Evolutionary conservation across 164 flowering plant species (phyloP).

Genomic region (Dillenia turbinata): DNA sequence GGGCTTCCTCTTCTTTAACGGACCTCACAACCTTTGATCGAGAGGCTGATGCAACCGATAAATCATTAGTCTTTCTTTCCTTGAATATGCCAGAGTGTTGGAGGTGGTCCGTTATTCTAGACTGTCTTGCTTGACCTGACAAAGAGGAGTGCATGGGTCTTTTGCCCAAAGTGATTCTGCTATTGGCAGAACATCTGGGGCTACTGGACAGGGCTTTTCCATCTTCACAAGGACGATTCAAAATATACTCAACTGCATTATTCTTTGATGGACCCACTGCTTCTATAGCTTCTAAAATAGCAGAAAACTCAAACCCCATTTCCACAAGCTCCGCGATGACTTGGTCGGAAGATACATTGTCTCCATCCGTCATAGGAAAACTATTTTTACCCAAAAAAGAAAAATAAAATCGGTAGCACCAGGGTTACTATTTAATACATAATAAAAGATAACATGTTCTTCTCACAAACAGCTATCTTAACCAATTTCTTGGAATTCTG

Average conservation of each 20-base stretch:
- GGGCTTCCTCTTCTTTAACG: constrained; percentile 10
- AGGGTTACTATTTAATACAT: no score
- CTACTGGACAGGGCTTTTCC: constrained; percentile 10
- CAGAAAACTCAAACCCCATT: constrained; percentile 63
- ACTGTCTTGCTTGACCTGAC: constrained; percentile 35
- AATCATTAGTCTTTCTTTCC: constrained; percentile 17
- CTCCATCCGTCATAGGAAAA: constrained; percentile 26
- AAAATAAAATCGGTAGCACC: no score
- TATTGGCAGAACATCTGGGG: constrained; percentile 14
- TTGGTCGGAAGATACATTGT: constrained; percentile 23
- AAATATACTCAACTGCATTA: constrained; percentile 44
- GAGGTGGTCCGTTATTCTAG: constrained; percentile 50
- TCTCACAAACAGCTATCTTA: no score
- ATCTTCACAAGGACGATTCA: constrained; percentile 26
- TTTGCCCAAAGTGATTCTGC: constrained; percentile 23
- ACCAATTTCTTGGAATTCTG: no score
- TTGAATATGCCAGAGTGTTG: constrained; percentile 20
- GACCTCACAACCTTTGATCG: constrained; percentile 11
- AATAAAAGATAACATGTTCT: no score
- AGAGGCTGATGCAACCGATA: constrained; percentile 12
- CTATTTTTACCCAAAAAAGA: not conserved
- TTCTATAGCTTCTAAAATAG: constrained; percentile 45
- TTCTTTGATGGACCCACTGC: constrained; percentile 56
- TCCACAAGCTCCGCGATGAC: constrained; percentile 46
- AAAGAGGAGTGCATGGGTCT: constrained; percentile 19